Conservation (phyloP, 768 basidiomycete genomes). For the Russula foetens region DNA sequence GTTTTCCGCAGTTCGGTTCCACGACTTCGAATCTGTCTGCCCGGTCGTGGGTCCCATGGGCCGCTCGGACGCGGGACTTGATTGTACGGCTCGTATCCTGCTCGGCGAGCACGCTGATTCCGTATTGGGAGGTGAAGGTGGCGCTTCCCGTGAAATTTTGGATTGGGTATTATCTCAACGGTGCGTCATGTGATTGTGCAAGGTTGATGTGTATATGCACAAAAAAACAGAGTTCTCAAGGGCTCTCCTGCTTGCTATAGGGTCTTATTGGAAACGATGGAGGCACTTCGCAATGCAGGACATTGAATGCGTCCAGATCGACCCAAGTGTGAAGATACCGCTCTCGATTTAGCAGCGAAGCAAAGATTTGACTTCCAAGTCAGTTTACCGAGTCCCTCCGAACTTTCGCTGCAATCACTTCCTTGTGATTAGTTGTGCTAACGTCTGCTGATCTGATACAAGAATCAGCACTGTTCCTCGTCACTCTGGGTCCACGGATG, state of each 20-base stretch:
- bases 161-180: constrained; percentile 68
- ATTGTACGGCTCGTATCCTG: constrained; percentile 42
- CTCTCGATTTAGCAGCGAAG: too few species aligned
- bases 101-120: constrained; percentile 50
- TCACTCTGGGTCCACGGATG: too few species aligned
- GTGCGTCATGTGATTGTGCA: constrained; percentile 24
- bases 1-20: too few species aligned
- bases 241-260: constrained; percentile 22
- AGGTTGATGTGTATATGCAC: not conserved
- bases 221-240: constrained; percentile 8
- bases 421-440: not conserved
- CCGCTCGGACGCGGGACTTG: constrained; percentile 65
- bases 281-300: too few species aligned
- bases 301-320: too few species aligned
- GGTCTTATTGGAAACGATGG: constrained; percentile 32
- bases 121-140: constrained; percentile 53
- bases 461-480: too few species aligned
- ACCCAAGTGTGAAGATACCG: too few species aligned
- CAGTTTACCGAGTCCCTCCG: not conserved
- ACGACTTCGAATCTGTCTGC: too few species aligned
- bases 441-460: too few species aligned
- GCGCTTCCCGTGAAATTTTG: constrained; percentile 48
- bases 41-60: constrained; percentile 63
- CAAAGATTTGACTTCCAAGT: too few species aligned
- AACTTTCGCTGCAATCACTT: constrained; percentile 2